Conservation (phyloP, 2,329 filamentous ascomycete species). For the Mycosphaerella arachidis region DNA sequence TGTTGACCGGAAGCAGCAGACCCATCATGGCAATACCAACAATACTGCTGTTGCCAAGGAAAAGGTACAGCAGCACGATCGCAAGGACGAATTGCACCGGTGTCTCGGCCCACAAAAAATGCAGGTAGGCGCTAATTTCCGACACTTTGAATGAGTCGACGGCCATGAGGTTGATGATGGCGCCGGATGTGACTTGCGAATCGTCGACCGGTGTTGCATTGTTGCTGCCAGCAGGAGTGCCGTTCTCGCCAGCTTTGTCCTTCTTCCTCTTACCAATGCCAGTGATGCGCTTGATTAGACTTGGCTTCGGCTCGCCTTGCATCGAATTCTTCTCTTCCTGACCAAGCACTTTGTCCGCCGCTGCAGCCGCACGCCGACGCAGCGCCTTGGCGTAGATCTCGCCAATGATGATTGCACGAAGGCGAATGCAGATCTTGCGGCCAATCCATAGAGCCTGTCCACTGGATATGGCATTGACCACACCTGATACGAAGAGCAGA, state of each 20-base stretch:
- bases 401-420: constrained; percentile 91
- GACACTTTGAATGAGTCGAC: constrained; percentile 99
- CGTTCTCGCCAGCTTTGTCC: constrained; percentile 36
- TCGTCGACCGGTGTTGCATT: constrained; percentile 26
- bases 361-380: constrained; percentile 77
- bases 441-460: constrained; percentile 89
- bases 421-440: constrained; percentile 85
- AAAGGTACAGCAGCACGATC: constrained; percentile 75
- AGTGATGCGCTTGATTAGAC: constrained; percentile 45
- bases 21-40: constrained; percentile 89
- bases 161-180: constrained; percentile 99
- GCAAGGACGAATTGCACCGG: constrained; percentile 83
- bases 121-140: constrained; percentile 88
- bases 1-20: constrained; percentile 82
- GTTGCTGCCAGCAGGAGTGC: constrained; percentile 36
- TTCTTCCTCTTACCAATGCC: constrained; percentile 58
- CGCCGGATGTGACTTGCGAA: constrained; percentile 85
- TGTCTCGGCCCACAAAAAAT: constrained; percentile 89
- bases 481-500: constrained; percentile 76
- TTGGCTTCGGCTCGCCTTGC: constrained; percentile 37
- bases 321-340: constrained; percentile 38
- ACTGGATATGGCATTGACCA: constrained; percentile 75
- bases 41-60: constrained; percentile 89
- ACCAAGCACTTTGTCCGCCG: constrained; percentile 68
- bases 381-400: constrained; percentile 97